These are phyloP conservation scores for Aphanomyces stellatus DNA, from an alignment of 352 stramenopile genomes.

Conservation along the genomic window DNA sequence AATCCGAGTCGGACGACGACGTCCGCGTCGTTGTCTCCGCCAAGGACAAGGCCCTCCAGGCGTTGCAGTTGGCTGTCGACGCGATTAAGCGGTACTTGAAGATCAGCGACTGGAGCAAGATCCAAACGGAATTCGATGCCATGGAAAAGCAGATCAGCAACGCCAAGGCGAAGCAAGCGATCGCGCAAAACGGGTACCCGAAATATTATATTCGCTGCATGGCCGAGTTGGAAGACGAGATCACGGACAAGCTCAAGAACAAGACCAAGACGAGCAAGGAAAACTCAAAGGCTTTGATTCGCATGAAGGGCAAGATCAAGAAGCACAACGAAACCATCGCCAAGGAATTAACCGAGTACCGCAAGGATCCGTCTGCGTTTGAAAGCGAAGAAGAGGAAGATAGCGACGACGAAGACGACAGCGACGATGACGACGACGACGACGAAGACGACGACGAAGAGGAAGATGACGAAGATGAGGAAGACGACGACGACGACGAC, in stretches of 20 bases:
- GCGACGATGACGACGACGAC: slow-evolving; percentile 25
- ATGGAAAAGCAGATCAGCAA: slow-evolving; percentile 89
- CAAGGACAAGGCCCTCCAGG: slow-evolving; percentile 86
- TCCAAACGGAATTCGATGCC: slow-evolving; percentile 93
- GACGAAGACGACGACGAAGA: slow-evolving; percentile 42
- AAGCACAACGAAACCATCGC: slow-evolving; percentile 93
- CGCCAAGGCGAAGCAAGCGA: slow-evolving; percentile 78
- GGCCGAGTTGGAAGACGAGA: slow-evolving; percentile 89
- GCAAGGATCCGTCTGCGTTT: slow-evolving; percentile 76
- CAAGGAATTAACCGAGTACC: slow-evolving; percentile 85
- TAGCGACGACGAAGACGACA: slow-evolving; percentile 20
- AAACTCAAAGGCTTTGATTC: slow-evolving; percentile 93
- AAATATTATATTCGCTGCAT: slow-evolving; percentile 91
- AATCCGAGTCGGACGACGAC: slow-evolving; percentile 79
- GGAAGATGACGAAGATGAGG: slow-evolving; percentile 21
- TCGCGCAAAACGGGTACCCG: slow-evolving; percentile 78
- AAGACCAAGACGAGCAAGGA: slow-evolving; percentile 96
- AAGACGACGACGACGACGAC: slow-evolving; percentile 34
- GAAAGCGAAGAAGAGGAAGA: slow-evolving; percentile 43
- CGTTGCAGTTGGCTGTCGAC: slow-evolving; percentile 55
- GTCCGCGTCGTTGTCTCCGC: slow-evolving; percentile 93
- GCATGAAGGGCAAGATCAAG: slow-evolving; percentile 96
- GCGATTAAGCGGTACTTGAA: slow-evolving; percentile 89
- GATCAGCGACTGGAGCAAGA: slow-evolving; percentile 93
- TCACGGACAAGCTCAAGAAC: slow-evolving; percentile 89